phyloP scores from a whole-genome alignment of 805 yeast species.

The Schwanniomyces yamadae region DNA sequence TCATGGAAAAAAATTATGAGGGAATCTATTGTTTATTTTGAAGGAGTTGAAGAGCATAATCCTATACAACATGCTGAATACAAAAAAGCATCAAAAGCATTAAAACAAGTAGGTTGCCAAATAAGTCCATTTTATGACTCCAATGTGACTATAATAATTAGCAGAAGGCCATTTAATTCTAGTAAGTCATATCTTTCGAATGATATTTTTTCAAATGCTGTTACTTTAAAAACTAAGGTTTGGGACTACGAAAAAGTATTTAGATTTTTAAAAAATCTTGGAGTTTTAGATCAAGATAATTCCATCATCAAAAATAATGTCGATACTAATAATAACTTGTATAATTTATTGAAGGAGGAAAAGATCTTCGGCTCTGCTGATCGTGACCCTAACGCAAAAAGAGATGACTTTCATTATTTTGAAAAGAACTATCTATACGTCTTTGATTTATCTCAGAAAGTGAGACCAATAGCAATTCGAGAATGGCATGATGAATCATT shows the following conservation, averaged over 20 bases:
- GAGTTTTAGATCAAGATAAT: constrained; percentile 33
- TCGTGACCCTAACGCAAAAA: constrained; percentile 78
- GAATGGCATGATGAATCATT: constrained; percentile 65
- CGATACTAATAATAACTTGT: constrained; percentile 19
- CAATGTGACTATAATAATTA: constrained; percentile 71
- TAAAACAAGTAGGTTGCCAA: constrained; percentile 49
- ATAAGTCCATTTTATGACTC: constrained; percentile 50
- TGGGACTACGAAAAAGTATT: constrained; percentile 88
- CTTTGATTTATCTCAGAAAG: constrained; percentile 74
- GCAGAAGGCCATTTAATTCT: constrained; percentile 53
- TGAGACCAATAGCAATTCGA: constrained; percentile 76
- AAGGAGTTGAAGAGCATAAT: constrained; percentile 45
- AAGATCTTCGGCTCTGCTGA: constrained; percentile 84
- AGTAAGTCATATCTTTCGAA: constrained; percentile 41
- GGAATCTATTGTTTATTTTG: constrained; percentile 61
- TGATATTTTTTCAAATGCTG: constrained; percentile 70
- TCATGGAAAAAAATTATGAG: constrained; percentile 64
- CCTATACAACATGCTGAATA: constrained; percentile 35
- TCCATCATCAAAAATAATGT: constrained; percentile 8
- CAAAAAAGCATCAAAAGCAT: constrained; percentile 43
- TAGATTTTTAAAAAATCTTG: constrained; percentile 69
- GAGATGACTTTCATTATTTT: constrained; percentile 84
- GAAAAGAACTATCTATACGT: constrained; percentile 68
- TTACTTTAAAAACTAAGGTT: constrained; percentile 63
- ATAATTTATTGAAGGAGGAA: constrained; percentile 74